Base-by-base conservation (phyloP, 305 asterid species). In the Andrographis paniculata region DNA sequence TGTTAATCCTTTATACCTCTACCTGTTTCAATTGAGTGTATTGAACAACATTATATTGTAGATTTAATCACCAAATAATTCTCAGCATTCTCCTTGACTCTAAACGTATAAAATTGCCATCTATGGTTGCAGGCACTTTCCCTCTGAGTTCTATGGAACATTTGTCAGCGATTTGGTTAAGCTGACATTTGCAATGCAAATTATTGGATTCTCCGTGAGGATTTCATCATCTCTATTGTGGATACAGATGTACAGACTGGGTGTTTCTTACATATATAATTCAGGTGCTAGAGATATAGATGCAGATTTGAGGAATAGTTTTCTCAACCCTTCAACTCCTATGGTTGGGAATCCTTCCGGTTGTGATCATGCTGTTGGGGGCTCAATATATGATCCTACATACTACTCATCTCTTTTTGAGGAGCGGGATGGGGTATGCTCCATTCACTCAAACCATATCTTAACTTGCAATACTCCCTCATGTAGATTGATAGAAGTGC, bases 201-300 rank as follows among this genome's bases (percentile, higher is more conserved):
- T 89, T 45, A 63, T 85, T 45, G 95, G 93, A 39, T 79, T 78
- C 57, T 70, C 78, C 33, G 80, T 85, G 68, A 74, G 84, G 80
- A 64, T 85, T 28, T 78, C 80, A 20, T 89, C 97, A 53, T 85
- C 95, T 38, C 50, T 82, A 22, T 55, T 89, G 60, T 89, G 95
- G 97, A 69, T 89, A 59, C 95, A 89, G 68, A 89, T 89, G 93
- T 89, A 89, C 74, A 82, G 89, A 66, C 77, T 89, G 52, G 97
- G 97, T 51, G 89, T 67, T 66, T 77, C 95, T 45, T 60, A 75
- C 73, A 48, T 67, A 51, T 78, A 84, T 42, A 65, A 40, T 69
- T 68, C 93, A 38, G 59, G 50, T 63, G 68, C 68, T 50, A 71
- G 79, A 70, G 87, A 82, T 50, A 66, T 76, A 33, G 92, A 84